Evolutionary conservation across 2,329 filamentous ascomycete species (phyloP), one percentile per base, ranked within the genome.

Genomic region (Blumeriella jaapii): DNA sequence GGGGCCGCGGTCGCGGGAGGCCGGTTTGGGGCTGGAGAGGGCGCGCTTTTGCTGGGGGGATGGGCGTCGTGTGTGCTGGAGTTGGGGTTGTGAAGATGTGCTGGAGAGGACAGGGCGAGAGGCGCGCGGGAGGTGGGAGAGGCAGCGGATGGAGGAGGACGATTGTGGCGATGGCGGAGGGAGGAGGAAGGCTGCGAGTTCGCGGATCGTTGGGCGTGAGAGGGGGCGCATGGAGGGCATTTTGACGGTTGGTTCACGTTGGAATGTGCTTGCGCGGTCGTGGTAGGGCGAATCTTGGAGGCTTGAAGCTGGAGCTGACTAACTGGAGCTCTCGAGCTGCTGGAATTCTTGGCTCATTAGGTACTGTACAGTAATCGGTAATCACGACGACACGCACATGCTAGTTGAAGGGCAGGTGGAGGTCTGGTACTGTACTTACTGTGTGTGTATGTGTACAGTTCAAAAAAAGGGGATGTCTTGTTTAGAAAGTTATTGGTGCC

Each of bases 1-100:
- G 0, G 74, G 74, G 9, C 74, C 75, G 36, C 76, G 73, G 53
- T 78, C 71, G 50, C 59, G 66, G 18, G 61, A 60, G 28, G 49
- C 48, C 1, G 61, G 60, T 41, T 42, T 40, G 6, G 39, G 36
- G n/a, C 42, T 44, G 10, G 40, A 37, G 31, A 44, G 37, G 6
- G 25, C 22, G 16, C 36, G 22, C 9, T 13, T 9, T 13, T 14
- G 18, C 10, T 22, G 25, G 14, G 13, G 23, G 10, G 6, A 15
- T 17, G 22, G 17, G 23, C 33, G 22, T n/a, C n/a, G n/a, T n/a
- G n/a, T n/a, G n/a, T n/a, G n/a, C n/a, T n/a, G n/a, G n/a, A n/a
- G n/a, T n/a, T 30, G 7, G 16, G 16, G n/a, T 10, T 7, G 12
- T 15, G 19, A 26, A 9, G 10, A n/a, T 5, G 22, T 5, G 9